Percentiles rank a stretch among this genome's conserved stretches.
Evolutionary conservation across 148 eudicot genomes (phyloP).

Genomic region (Tetragonia tetragonoides): DNA sequence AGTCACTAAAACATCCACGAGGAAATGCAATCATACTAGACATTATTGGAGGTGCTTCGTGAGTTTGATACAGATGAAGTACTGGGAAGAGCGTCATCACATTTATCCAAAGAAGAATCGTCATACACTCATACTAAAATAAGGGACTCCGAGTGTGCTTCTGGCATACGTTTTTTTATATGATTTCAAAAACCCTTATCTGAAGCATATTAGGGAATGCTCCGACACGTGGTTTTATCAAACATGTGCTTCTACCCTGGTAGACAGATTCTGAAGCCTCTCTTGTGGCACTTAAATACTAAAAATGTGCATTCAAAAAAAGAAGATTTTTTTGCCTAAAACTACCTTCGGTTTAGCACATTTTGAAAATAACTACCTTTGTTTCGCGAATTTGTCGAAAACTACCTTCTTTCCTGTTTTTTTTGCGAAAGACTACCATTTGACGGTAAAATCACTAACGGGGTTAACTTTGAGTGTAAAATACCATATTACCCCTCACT

Average conservation of each 20-base stretch:
- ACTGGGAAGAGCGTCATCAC: background rate
- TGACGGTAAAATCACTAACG: too few species aligned
- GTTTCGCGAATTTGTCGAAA: too few species aligned
- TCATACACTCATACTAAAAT: background rate
- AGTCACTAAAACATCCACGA: background rate
- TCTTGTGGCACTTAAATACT: background rate
- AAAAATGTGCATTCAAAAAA: constrained; percentile 2
- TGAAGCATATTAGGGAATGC: background rate
- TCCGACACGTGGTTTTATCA: background rate
- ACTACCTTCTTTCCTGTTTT: too few species aligned
- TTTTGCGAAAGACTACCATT: too few species aligned
- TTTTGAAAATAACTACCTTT: too few species aligned
- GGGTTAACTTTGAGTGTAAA: too few species aligned
- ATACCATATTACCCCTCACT: too few species aligned
- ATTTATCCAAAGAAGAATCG: background rate
- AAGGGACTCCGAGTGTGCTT: background rate
- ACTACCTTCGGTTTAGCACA: too few species aligned
- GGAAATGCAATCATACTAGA: background rate
- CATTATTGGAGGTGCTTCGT: background rate
- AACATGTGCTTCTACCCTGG: background rate
- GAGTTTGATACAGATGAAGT: background rate
- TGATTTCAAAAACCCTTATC: background rate
- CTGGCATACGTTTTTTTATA: background rate
- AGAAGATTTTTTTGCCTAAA: too few species aligned
- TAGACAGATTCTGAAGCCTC: background rate